Base-by-base conservation (phyloP, 345 rosid species). In the Populus simonii region DNA sequence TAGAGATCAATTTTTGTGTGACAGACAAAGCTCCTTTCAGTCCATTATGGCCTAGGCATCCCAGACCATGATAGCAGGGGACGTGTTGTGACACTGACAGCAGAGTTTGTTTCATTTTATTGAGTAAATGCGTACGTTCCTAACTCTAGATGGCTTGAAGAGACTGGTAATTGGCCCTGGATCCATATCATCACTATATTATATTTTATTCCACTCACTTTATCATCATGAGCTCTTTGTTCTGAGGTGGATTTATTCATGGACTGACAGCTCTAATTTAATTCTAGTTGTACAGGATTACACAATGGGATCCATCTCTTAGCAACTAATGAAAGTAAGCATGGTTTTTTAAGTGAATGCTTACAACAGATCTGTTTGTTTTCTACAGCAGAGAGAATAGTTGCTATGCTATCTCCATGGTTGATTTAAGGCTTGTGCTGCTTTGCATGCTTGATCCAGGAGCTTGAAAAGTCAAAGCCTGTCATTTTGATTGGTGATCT, bases 401-500 rank as follows among this genome's bases (percentile, higher is more conserved):
- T 6, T 51, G n/a, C n/a, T 51, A 51, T 16, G 57, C 57, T 18
- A 51, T 51, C 9, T 33, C 45, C 25, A 29, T 20, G 41, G 5
- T 71, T 6, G 16, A 69, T 4, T 20, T 36, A 33, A 25, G 74
- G 36, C 67, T 75, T 36, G 73, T 61, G 55, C 39, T 76, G 9
- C 63, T 73, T 59, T 53, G 31, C 53, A 69, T 82, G 74, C 57
- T 74, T 78, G 45, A 36, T 80, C 75, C 88, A 93, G 98, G 97
- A 92, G 83, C 87, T 95, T 84, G 99, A 92, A 79, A 95, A 91
- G 92, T 86, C 89, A 70, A 92, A 95, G 87, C 98, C 99, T 65
- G 99, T 95, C 71, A 92, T 95, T 83, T 88, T 95, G 88, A 90
- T 96, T 6, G 98, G 99, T 29, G 98, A 95, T 90, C 81, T 95